Evolutionary conservation across 1,284 basidiomycete genomes (phyloP), one percentile per base, ranked within the genome.

Genomic region (Marasmius fiardii): DNA sequence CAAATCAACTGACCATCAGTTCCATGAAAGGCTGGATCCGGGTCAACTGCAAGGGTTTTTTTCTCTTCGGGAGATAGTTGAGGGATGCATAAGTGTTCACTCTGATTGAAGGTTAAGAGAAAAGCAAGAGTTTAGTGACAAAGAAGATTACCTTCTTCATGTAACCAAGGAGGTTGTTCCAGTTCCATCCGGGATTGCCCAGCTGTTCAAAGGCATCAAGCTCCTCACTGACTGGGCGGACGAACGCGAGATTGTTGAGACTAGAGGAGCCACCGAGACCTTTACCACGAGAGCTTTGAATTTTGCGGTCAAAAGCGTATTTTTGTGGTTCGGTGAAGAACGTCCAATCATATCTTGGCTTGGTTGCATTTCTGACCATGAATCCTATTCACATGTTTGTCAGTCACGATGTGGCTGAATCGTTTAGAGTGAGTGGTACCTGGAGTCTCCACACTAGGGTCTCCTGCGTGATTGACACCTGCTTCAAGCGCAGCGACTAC

Each of bases 141-240:
- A n/a, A n/a, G 20, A 1, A n/a, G 14, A 16, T 18, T 18, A 54
- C 57, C 50, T 55, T 54, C 24, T 54, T 58, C 43, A 54, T 51
- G 16, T 52, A 58, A 34, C 35, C 35, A 1, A 58, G 48, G 8
- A 58, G 18, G 28, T 53, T 47, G 11, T 58, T 34, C 57, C 57
- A 58, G 26, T 58, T 58, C 57, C 57, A 58, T 11, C 50, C 39
- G 21, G 54, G 41, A 24, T 51, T 55, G 12, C 54, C 54, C 10
- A 55, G 54, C 12, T 43, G 11, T 24, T 51, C 37, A 4, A 51
- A 51, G 2, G 48, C 49, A 20, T 55, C 43, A 21, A 55, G n/a
- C 33, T 55, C 49, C 18, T 43, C 39, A 6, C 49, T 51, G n/a
- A 34, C 21, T 1, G 54, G 49, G 20, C 49, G 24, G 26, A 51